Evolutionary conservation across 192 early-diverging fungal species (phyloP).

Genomic region (Borealophlyctis nickersoniae): DNA sequence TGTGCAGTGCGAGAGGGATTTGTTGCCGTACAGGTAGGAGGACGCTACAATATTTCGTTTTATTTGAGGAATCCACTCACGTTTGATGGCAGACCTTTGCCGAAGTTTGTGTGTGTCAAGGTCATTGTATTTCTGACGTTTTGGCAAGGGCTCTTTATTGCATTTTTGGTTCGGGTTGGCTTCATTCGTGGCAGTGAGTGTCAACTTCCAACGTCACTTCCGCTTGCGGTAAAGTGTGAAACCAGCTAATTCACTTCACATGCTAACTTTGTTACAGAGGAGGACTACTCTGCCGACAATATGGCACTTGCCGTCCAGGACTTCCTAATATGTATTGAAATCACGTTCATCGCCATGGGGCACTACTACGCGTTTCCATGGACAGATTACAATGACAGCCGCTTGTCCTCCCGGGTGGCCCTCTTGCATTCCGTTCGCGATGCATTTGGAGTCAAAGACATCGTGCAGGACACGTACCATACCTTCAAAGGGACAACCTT

Average conservation of each 20-base stretch:
- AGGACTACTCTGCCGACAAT: conserved; percentile 55
- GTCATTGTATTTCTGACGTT: conserved; percentile 92
- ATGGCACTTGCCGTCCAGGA: conserved; percentile 83
- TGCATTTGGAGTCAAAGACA: conserved; percentile 77
- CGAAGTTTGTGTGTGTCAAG: conserved; percentile 94
- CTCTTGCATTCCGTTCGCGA: conserved; percentile 77
- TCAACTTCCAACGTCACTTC: conserved; percentile 4
- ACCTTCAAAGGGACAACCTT: conserved; percentile 76
- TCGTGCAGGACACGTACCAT: conserved; percentile 74
- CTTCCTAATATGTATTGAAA: conserved; percentile 88
- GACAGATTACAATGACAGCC: conserved; percentile 71
- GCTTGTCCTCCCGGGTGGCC: conserved; percentile 68
- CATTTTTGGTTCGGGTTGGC: conserved; percentile 74
- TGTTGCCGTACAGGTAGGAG: conserved; percentile 32
- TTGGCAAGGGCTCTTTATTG: conserved; percentile 83
- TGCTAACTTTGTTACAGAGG: conserved; percentile 25
- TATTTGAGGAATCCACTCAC: not conserved
- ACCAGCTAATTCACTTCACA: conserved; percentile 17
- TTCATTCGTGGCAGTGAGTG: conserved; percentile 67
- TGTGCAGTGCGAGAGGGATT: conserved; percentile 23
- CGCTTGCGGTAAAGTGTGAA: not conserved
- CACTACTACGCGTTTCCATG: conserved; percentile 78
- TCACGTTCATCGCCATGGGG: conserved; percentile 74
- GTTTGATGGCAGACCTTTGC: conserved; percentile 62
- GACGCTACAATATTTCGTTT: not conserved